These are phyloP conservation scores for Colletotrichum liaoningense DNA, from an alignment of 2,329 filamentous ascomycete genomes.

Conservation along the genomic window DNA sequence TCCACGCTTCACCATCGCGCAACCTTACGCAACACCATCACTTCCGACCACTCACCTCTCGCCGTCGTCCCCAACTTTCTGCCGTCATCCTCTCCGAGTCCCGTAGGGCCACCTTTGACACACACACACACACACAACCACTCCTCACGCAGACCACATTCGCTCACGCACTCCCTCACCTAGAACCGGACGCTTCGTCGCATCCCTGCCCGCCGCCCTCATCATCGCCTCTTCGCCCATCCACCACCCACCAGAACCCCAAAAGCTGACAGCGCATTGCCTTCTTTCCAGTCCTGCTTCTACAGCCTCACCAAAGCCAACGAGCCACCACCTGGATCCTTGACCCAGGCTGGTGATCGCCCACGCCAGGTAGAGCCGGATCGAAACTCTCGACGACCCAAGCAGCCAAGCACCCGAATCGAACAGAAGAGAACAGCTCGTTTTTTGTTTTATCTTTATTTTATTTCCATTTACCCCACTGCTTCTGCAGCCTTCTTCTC, in stretches of 20 bases:
- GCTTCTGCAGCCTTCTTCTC: not conserved
- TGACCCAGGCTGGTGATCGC: constrained; percentile 33
- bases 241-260: constrained; percentile 5
- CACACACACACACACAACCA: not conserved
- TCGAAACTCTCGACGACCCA: constrained; percentile 6
- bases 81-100: constrained; percentile 31
- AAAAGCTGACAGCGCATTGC: constrained; percentile 34
- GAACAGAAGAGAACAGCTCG: not conserved
- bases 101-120: constrained; percentile 28
- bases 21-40: not conserved
- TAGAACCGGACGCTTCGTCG: not conserved
- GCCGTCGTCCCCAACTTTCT: constrained; percentile 5
- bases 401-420: not conserved
- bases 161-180: not conserved
- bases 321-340: constrained; percentile 21
- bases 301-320: constrained; percentile 32
- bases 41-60: constrained; percentile 12
- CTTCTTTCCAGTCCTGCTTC: constrained; percentile 26
- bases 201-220: constrained; percentile 22
- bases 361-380: constrained; percentile 15
- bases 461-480: constrained; percentile 4
- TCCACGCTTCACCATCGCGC: not conserved
- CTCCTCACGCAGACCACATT: constrained; percentile 14
- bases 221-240: constrained; percentile 8
- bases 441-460: not conserved